Conservation (phyloP, 345 rosid genomes). For the Murraya koenigii region DNA sequence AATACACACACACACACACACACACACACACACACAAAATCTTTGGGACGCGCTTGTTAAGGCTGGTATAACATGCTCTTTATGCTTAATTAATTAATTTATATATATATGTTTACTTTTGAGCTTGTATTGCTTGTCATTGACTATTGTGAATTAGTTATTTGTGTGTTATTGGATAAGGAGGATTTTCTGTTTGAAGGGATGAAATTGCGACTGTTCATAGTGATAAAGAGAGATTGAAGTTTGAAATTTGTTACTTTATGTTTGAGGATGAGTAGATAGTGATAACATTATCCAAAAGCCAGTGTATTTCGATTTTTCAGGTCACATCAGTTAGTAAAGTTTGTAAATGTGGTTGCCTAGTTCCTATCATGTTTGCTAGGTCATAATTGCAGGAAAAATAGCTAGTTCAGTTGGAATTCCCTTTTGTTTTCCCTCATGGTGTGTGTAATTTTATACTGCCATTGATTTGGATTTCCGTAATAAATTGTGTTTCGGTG, state of each 20-base stretch:
- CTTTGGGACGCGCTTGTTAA: conserved; percentile 76
- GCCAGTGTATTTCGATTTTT: background rate
- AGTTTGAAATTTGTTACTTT: background rate
- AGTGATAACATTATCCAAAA: background rate
- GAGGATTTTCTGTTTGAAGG: background rate
- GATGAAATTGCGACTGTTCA: background rate
- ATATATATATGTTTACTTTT: background rate
- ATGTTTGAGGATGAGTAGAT: background rate
- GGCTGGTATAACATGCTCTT: conserved; percentile 58
- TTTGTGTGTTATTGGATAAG: background rate
- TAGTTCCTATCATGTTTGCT: background rate
- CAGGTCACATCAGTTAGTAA: conserved; percentile 1
- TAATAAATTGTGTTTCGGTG: background rate
- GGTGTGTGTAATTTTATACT: background rate
- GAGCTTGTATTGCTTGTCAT: background rate
- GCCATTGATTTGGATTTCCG: background rate
- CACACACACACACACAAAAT: no score
- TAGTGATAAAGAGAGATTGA: background rate
- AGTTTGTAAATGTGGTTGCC: background rate
- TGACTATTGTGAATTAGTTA: background rate
- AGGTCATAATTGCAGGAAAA: background rate
- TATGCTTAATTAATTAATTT: background rate
- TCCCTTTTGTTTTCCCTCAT: background rate
- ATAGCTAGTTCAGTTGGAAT: no score
- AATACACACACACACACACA: no score